Percentiles rank a stretch among this genome's conserved stretches.
Conservation (phyloP, 371 early-diverging fungal genomes). For the Syncephalis fuscata region DNA sequence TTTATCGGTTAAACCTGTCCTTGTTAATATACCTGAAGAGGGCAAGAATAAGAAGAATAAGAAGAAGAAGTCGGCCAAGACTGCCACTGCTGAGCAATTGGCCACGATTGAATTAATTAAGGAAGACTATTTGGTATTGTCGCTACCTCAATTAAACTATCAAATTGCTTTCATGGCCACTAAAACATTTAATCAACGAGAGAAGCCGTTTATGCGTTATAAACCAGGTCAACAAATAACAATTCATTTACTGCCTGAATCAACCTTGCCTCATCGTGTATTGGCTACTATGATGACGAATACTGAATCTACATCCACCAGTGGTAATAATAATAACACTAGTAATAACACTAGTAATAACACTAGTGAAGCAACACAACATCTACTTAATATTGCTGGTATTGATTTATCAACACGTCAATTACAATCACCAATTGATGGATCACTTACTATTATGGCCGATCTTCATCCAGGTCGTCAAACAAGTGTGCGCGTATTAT, state of each 20-base stretch:
- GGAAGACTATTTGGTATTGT: slow-evolving; percentile 50
- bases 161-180: slow-evolving; percentile 32
- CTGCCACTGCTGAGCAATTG: not conserved
- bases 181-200: slow-evolving; percentile 29
- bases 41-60: not conserved
- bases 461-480: slow-evolving; percentile 33
- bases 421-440: slow-evolving; percentile 21
- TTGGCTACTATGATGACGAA: slow-evolving; percentile 16
- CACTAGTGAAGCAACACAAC: slow-evolving; percentile 3
- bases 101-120: slow-evolving; percentile 50
- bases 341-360: slow-evolving; percentile 5
- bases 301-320: slow-evolving; percentile 4
- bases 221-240: slow-evolving; percentile 33
- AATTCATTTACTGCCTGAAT: slow-evolving; percentile 12
- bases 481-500: slow-evolving; percentile 29
- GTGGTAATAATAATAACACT: slow-evolving; percentile 9
- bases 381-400: not conserved
- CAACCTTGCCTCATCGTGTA: slow-evolving; percentile 17
- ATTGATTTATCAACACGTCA: not conserved
- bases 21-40: not conserved
- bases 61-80: not conserved
- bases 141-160: slow-evolving; percentile 30
- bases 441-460: slow-evolving; percentile 21
- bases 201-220: slow-evolving; percentile 30
- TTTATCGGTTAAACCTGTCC: slow-evolving; percentile 21